phyloP scores from a whole-genome alignment of 441 rosid genomes.

The Adansonia madagascariensis region DNA sequence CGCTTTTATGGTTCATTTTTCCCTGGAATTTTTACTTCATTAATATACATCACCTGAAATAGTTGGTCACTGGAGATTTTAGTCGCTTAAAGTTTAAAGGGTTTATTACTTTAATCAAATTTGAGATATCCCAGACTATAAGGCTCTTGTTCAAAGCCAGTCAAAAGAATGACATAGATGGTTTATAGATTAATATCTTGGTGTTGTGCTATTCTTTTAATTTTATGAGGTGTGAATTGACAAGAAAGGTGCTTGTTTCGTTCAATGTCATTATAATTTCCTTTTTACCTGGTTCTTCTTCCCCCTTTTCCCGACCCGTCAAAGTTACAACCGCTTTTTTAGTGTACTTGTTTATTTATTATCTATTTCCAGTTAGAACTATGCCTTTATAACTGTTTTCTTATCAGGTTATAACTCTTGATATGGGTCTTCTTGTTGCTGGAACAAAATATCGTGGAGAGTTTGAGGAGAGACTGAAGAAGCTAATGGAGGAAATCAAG shows the following conservation, averaged over 20 bases:
- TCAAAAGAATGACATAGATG: not conserved
- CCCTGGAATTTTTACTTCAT: not conserved
- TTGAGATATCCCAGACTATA: not conserved
- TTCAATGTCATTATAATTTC: not conserved
- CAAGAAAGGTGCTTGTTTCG: not conserved
- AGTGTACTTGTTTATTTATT: too few relatives aligned
- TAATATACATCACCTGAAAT: not conserved
- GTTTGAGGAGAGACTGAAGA: slow-evolving; percentile 89
- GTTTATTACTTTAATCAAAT: not conserved
- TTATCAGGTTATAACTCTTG: slow-evolving; percentile 82
- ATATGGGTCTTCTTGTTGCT: slow-evolving; percentile 95
- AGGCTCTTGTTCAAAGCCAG: not conserved
- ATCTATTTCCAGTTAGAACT: not conserved
- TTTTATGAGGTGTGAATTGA: not conserved
- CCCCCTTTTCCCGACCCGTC: not conserved
- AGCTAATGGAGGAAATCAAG: slow-evolving; percentile 83
- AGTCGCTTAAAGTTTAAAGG: too few relatives aligned
- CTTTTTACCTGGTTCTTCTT: not conserved
- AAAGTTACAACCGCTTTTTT: too few relatives aligned
- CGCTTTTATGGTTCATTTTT: not conserved
- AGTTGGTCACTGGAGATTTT: not conserved
- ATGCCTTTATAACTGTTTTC: not conserved
- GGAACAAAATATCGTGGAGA: slow-evolving; percentile 98
- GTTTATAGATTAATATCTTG: not conserved
- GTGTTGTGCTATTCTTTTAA: not conserved